Conservation (phyloP, 352 stramenopile species). For the Phytophthora chlamydospora region DNA sequence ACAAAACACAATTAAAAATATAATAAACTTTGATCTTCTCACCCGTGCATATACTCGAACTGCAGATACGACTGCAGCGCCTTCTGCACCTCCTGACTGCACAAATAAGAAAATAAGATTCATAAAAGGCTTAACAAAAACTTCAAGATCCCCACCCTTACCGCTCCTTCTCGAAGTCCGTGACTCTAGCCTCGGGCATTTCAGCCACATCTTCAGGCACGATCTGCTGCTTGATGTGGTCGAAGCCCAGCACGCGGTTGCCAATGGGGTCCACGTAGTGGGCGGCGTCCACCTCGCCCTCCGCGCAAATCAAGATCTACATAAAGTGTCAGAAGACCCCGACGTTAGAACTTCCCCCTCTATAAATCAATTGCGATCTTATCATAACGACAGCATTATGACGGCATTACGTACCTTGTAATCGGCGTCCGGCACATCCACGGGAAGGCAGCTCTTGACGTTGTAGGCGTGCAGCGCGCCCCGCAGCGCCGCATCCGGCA, state of each 20-base stretch:
- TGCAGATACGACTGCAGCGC: conserved; percentile 80
- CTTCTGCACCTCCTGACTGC: conserved; percentile 56
- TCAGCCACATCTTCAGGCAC: conserved; percentile 58
- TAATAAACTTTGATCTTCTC: neutral
- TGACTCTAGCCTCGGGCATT: conserved; percentile 43
- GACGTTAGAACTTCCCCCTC: neutral
- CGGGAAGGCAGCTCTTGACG: conserved; percentile 64
- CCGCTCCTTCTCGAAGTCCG: conserved; percentile 75
- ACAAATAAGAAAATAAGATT: neutral
- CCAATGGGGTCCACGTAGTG: conserved; percentile 88
- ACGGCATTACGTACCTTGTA: conserved; percentile 59
- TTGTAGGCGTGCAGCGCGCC: conserved; percentile 87
- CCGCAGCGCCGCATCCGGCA: conserved; percentile 71
- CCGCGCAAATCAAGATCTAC: conserved; percentile 82
- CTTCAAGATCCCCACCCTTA: conserved; percentile 28
- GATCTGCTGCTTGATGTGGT: conserved; percentile 85
- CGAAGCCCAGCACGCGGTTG: conserved; percentile 80
- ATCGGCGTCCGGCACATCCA: conserved; percentile 72
- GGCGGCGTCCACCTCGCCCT: conserved; percentile 77
- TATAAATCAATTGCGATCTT: neutral
- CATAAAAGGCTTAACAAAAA: too few species aligned
- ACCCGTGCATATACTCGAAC: conserved; percentile 86
- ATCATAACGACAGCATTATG: neutral
- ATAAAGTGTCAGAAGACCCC: neutral
- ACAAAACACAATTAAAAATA: neutral